Conservation (phyloP, 139 green algal genomes). For the Closterium sp. region DNA sequence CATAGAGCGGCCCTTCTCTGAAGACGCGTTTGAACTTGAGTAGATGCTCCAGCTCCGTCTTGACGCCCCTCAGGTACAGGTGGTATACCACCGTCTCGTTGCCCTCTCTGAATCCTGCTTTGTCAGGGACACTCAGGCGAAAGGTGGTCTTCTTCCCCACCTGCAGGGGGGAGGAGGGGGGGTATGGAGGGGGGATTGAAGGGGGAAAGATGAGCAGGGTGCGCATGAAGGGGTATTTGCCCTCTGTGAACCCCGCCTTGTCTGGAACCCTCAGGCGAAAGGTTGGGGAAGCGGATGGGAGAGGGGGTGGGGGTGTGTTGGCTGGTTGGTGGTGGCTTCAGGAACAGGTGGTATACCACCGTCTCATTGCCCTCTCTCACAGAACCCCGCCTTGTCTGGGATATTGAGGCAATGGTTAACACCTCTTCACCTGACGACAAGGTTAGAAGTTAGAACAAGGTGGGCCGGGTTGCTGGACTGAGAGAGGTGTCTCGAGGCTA, state of each 20-base stretch:
- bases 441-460: too few relatives aligned
- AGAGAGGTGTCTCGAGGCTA: too few relatives aligned
- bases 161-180: not conserved
- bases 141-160: not conserved
- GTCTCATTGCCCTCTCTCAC: constrained; percentile 30
- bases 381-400: constrained; percentile 19
- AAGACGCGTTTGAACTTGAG: constrained; percentile 33
- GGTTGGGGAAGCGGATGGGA: not conserved
- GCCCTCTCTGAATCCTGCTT: constrained; percentile 26
- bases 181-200: too few relatives aligned
- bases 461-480: too few relatives aligned
- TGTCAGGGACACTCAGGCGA: constrained; percentile 10
- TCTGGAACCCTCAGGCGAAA: constrained; percentile 4
- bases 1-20: not conserved
- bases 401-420: constrained; percentile 14
- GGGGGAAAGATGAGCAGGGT: too few relatives aligned
- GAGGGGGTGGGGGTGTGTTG: too few relatives aligned
- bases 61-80: not conserved
- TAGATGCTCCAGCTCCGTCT: constrained; percentile 20
- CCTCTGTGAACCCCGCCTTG: constrained; percentile 23
- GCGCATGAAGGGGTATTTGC: constrained; percentile 17
- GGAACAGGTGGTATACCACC: constrained; percentile 25
- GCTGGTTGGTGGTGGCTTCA: not conserved
- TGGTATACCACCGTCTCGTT: constrained; percentile 32
- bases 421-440: constrained; percentile 16